Evolutionary conservation across 2,329 filamentous ascomycete genomes (phyloP).

Genomic region (Sporothrix variecibatus): DNA sequence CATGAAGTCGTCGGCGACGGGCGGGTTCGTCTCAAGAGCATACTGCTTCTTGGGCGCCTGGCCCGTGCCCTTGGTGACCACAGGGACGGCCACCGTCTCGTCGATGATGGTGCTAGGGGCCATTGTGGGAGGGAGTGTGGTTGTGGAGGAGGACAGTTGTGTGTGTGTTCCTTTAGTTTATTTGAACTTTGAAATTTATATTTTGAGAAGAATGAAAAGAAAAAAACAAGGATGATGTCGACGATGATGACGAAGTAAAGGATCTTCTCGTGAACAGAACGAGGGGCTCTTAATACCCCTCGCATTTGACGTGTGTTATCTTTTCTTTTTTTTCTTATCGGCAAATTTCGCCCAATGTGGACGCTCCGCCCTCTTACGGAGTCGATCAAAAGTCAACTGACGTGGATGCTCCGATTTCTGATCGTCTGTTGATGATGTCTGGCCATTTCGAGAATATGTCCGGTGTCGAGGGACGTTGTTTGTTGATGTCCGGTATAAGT

Average conservation of each 20-base stretch:
- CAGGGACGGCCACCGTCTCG: slow-evolving; percentile 14
- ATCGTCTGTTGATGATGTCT: background rate
- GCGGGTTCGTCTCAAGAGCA: slow-evolving; percentile 28
- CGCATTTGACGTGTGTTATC: background rate
- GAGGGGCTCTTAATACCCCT: background rate
- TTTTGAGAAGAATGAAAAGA: background rate
- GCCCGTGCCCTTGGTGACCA: slow-evolving; percentile 4
- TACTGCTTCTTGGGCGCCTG: slow-evolving; percentile 20
- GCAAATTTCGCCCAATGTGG: background rate
- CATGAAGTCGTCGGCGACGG: slow-evolving; percentile 45
- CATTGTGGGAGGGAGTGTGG: background rate
- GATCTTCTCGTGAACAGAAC: background rate
- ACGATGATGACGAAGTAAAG: background rate
- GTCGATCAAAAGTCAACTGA: too few species aligned
- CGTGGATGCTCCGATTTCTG: too few species aligned
- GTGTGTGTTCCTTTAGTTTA: background rate
- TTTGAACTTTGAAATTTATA: background rate
- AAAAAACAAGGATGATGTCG: background rate
- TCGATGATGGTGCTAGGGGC: slow-evolving; percentile 23
- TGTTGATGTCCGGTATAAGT: background rate
- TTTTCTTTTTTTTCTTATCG: background rate
- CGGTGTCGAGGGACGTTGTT: background rate
- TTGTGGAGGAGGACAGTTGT: background rate
- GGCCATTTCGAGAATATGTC: background rate
- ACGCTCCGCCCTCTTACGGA: background rate